Base-by-base conservation (phyloP, 1,139 yeast genomes). In the Pichia sp. region DNA sequence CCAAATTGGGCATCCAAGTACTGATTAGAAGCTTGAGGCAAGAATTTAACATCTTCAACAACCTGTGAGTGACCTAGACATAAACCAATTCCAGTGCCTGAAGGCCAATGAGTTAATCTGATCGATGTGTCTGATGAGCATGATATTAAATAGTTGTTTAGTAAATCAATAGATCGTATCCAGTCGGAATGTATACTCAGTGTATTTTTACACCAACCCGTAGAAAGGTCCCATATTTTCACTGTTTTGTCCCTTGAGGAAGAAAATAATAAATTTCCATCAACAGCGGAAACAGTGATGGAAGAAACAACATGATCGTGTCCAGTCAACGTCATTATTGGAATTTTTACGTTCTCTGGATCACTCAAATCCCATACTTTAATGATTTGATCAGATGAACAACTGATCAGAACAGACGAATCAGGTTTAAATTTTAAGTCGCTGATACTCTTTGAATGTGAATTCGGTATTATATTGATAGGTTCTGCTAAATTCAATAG, bases 301-400 rank as follows among this genome's bases (percentile, higher is more conserved):
- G 79, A 69, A 0, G 95, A 84, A 0, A 90, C 79, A 2, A 94
- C 80, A 61, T 88, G 96, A 51, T 88, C 95, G 63, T 90, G 97
- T n/a, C 97, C 97, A 1, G 80, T 67, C 27, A 90, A 65, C 0
- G 88, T 80, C 40, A 87, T 71, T 3, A 79, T 62, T 42, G 82
- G 80, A 5, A 68, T 62, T 11, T 31, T 29, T 1, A 43, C 29
- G 5, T n/a, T 3, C 7, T 16, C 23, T 29, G 43, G 40, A 29
- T 35, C 34, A 16, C 44, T 36, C 23, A 48, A 33, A 40, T 58
- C 58, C 63, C 64, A 59, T 7, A 58, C 33, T 46, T 59, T 58
- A 11, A 59, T 55, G 6, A 50, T 69, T 45, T 87, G 64, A 61
- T 90, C 97, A 0, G 88, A 73, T 0, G 94, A 82, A 54, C 90